These are phyloP conservation scores for Coemansia guatemalensis DNA, from an alignment of 192 early-diverging fungal genomes.

Conservation along the genomic window DNA sequence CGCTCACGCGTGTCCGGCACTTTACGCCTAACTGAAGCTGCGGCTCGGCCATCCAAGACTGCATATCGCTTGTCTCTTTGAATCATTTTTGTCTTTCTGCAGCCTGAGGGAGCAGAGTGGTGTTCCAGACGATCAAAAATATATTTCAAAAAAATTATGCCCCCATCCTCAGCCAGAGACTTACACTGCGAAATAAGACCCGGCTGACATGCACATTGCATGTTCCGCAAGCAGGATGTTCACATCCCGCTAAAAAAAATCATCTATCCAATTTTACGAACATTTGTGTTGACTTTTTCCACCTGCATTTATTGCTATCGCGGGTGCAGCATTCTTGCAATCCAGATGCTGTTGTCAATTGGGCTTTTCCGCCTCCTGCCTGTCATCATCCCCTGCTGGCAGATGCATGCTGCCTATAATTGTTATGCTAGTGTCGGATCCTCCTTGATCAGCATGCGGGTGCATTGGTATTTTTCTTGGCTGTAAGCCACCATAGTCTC, in stretches of 20 bases:
- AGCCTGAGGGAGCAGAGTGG: background rate
- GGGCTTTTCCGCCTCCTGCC: no score
- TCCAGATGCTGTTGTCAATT: no score
- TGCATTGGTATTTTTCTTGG: no score
- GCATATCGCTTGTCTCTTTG: background rate
- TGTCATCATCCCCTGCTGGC: no score
- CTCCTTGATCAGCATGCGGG: no score
- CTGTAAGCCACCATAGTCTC: no score
- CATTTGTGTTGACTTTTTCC: background rate
- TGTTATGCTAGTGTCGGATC: no score
- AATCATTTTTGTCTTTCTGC: background rate
- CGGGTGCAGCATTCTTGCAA: background rate
- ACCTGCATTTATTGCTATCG: background rate
- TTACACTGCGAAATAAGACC: background rate
- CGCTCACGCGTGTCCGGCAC: conserved; percentile 30
- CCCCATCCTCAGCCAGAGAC: background rate
- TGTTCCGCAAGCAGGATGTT: background rate
- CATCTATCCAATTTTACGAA: background rate
- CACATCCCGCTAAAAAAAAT: background rate
- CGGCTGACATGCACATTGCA: background rate
- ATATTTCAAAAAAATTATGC: background rate
- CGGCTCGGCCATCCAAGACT: background rate
- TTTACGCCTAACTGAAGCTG: conserved; percentile 24
- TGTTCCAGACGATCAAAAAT: background rate
- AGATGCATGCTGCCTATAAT: no score